phyloP scores from a whole-genome alignment of 139 green algal species.

The Chlorella vulgaris region DNA sequence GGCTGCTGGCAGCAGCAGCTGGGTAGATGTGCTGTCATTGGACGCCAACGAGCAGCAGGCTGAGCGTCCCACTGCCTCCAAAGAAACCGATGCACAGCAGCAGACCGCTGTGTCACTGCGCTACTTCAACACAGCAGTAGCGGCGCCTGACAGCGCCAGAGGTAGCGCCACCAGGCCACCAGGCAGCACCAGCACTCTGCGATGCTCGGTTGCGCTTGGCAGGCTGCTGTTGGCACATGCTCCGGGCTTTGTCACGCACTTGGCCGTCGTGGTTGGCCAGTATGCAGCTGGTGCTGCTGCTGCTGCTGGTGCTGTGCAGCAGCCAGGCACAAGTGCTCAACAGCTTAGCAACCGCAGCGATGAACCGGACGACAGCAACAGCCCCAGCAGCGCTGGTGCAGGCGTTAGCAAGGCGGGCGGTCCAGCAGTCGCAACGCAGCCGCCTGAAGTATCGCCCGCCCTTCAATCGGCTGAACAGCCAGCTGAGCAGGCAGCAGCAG shows the following conservation, averaged over 20 bases:
- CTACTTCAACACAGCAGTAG: not conserved
- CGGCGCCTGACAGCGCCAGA: not conserved
- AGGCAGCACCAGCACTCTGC: no score
- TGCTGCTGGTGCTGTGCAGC: not conserved
- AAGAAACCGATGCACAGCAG: not conserved
- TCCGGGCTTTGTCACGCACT: not conserved
- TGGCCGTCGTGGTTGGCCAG: not conserved
- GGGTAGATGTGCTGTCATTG: slow-evolving; percentile 15
- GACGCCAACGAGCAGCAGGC: not conserved
- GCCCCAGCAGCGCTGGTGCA: not conserved
- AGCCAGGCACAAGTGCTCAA: not conserved
- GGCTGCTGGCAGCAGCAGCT: slow-evolving; percentile 21
- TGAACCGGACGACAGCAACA: not conserved
- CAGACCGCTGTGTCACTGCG: slow-evolving; percentile 3
- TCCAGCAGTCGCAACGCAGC: no score
- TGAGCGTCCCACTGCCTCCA: no score
- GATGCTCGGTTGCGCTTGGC: not conserved
- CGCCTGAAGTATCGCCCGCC: no score
- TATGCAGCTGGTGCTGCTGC: not conserved
- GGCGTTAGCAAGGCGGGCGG: no score
- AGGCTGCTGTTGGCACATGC: slow-evolving; percentile 14
- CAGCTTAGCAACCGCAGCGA: no score
- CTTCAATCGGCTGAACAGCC: no score
- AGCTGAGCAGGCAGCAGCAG: not conserved
- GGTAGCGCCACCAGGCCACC: no score